Base-by-base conservation (phyloP, 305 asterid species). In the Nicotiana rustica region DNA sequence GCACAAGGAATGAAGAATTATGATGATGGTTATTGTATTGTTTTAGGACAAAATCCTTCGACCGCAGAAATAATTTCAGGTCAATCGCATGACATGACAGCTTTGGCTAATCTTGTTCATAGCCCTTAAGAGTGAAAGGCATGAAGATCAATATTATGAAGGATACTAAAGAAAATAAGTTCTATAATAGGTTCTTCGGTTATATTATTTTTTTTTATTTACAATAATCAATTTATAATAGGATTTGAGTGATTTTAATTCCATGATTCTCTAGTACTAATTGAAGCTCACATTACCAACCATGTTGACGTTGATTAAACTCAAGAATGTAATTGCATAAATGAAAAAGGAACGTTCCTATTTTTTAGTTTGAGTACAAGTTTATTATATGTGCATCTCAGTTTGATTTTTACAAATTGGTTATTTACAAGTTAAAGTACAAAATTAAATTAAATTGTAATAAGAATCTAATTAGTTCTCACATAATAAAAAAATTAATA, bases 21-120 rank as follows among this genome's bases (percentile, higher is more conserved):
- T 17, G 33, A 70, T 6, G 90, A 88, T 25, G 90, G 89, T 2
- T 89, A 88, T 75, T 88, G 81, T 36, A 86, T 90, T 71, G 86
- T 90, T 12, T 57, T 90, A 83, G 85, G 90, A 9, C 83, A 85
- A 57, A 77, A 55, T 36, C 85, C 87, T 38, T 82, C 92, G 0
- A 86, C 90, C 1, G 77, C 49, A 44, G 38, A 86, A 31, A 83
- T 88, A 15, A 83, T 90, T 14, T 80, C 80, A 19, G 86, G 70
- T 61, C 91, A 88, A 52, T 90, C 91, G 1, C 83, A 44, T n/a
- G 85, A 65, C 71, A 88, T 88, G 91, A 67, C 83, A 4, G 33
- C 18, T 8, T 41, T 73, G 59, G 29, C 79, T 47, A 18, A 73
- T 29, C 18, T 57, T 3, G 7, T 17, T 13, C 60, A 55, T 55